Evolutionary conservation across 1,284 basidiomycete genomes (phyloP).

Genomic region (Irpex rosettiformis): DNA sequence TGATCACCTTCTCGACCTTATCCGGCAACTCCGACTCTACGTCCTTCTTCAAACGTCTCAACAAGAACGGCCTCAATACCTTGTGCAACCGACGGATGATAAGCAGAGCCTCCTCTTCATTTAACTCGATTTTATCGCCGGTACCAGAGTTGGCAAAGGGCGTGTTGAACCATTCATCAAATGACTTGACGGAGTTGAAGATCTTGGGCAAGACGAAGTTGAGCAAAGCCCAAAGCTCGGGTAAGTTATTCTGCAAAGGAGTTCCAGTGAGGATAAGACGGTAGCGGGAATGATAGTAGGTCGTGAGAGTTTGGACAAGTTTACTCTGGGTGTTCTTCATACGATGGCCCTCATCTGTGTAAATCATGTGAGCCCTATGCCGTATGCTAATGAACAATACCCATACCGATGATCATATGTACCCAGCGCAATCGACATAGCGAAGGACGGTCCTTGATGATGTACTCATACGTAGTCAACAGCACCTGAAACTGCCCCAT

Average conservation of each 20-base stretch:
- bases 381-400: not conserved
- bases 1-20: slow-evolving; percentile 99
- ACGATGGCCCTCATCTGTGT: slow-evolving; percentile 92
- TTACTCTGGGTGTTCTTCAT: slow-evolving; percentile 99
- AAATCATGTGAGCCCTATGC: not conserved
- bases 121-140: slow-evolving; percentile 97
- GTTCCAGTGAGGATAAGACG: slow-evolving; percentile 98
- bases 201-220: slow-evolving; percentile 98
- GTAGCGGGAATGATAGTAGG: slow-evolving; percentile 91
- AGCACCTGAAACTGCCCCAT: slow-evolving; percentile 91
- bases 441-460: slow-evolving; percentile 94
- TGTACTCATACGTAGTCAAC: slow-evolving; percentile 98
- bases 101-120: slow-evolving; percentile 98
- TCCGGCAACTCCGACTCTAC: slow-evolving; percentile 97
- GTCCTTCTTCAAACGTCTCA: slow-evolving; percentile 97
- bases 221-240: slow-evolving; percentile 96
- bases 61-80: slow-evolving; percentile 95
- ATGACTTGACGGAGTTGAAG: slow-evolving; percentile 99
- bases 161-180: slow-evolving; percentile 99
- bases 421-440: slow-evolving; percentile 95
- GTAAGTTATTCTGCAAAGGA: slow-evolving; percentile 97
- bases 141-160: slow-evolving; percentile 98
- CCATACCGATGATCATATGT: slow-evolving; percentile 91
- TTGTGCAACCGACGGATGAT: slow-evolving; percentile 99
- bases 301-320: slow-evolving; percentile 89